Evolutionary conservation across 768 basidiomycete genomes (phyloP), one percentile per base, ranked within the genome.

Genomic region (Pleurotus platypus): DNA sequence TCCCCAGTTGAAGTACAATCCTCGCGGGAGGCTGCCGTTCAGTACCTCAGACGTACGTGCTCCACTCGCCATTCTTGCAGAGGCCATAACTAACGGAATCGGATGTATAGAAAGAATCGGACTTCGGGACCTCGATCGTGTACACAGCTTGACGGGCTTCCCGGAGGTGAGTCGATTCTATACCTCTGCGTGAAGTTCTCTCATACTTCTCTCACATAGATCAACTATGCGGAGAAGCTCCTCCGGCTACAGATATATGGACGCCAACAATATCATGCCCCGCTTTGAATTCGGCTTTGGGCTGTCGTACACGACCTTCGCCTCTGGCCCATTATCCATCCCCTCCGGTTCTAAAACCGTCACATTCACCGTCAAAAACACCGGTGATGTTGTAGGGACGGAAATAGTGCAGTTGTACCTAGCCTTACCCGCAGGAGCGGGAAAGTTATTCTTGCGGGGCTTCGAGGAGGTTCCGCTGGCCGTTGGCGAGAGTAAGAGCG

Each of bases 201-300:
- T 9, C 2, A 8, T 58, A 48, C 39, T 16, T 22, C 46, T 9
- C 27, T 24, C 35, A 35, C 20, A 26, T 58, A 84, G 75, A 83
- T 93, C 63, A 69, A 82, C 55, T 93, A 92, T 62, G 79, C 72
- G 0, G 92, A 92, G 66, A 74, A 75, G 47, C 75, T 90, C 48
- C 67, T 81, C 51, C 58, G 90, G 90, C 66, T 90, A 92, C 63
- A 77, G 87, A 11, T 77, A 81, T 68, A 88, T 89, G 60, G 87
- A 89, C 55, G 77, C 84, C 55, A 79, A 85, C 56, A 72, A 30
- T 24, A 56, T 56, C 55, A 56, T 9, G 13, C 55, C 55, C 4
- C 55, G 55, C 13, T 56, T 56, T 20, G 55, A 56, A 45, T 56
- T 56, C 22, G 55, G 55, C 12, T 56, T 46, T 43, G 55, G 55